Conservation (phyloP, 2,329 filamentous ascomycete genomes). For the Colletotrichum noveboracense region DNA sequence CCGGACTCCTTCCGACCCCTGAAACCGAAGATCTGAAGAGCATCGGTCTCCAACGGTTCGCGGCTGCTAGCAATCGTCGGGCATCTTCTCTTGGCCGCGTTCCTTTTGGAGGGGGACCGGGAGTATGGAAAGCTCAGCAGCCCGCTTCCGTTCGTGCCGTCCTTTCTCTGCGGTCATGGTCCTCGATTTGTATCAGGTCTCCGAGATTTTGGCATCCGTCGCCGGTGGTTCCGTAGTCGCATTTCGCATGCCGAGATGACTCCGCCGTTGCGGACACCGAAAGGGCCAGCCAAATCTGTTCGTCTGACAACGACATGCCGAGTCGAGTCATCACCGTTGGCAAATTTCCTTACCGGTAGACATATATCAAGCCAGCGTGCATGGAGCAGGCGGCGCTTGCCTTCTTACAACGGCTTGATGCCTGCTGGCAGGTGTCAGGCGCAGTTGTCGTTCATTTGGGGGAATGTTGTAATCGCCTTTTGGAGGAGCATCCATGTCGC, state of each 20-base stretch:
- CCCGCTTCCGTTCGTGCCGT: slow-evolving; percentile 1
- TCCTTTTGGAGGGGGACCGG: not conserved
- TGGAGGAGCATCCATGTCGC: not conserved
- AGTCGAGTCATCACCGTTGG: not conserved
- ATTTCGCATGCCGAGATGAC: not conserved
- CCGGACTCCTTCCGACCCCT: slow-evolving; percentile 6
- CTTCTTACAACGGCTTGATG: not conserved
- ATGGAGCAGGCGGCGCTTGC: not conserved
- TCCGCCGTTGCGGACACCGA: slow-evolving; percentile 5
- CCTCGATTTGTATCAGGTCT: not conserved
- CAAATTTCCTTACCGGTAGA: not conserved
- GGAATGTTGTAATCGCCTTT: not conserved
- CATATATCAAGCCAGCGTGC: not conserved
- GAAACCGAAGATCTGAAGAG: slow-evolving; percentile 1
- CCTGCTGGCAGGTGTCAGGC: not conserved
- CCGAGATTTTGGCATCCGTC: not conserved
- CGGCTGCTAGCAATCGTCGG: not conserved
- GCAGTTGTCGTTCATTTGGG: not conserved
- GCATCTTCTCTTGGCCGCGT: not conserved
- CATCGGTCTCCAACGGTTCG: not conserved
- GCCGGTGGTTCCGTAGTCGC: slow-evolving; percentile 1
- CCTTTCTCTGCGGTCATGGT: not conserved
- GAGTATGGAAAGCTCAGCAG: not conserved
- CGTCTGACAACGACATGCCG: not conserved
- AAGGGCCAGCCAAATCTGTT: not conserved